Percentiles rank a stretch among this genome's conserved stretches.
Conservation (phyloP, 306 rosid species). For the Boehmeria nivea region DNA sequence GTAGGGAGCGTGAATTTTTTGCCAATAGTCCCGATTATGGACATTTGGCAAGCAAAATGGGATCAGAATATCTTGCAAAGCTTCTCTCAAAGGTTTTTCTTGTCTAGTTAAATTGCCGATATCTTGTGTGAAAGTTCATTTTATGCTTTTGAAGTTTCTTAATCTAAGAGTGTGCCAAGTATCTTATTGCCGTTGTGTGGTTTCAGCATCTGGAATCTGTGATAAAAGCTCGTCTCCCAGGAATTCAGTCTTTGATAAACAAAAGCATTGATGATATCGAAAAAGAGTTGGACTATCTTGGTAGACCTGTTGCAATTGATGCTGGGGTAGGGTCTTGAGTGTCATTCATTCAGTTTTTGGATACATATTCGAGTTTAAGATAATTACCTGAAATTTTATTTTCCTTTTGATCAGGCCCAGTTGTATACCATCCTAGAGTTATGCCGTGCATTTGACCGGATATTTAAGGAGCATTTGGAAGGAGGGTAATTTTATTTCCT, state of each 20-base stretch:
- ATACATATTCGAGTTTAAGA: neutral
- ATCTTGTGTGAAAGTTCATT: neutral
- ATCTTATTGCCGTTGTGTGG: slow-evolving; percentile 1
- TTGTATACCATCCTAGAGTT: slow-evolving; percentile 45
- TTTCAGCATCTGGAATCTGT: slow-evolving; percentile 49
- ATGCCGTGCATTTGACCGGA: slow-evolving; percentile 42
- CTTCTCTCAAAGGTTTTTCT: slow-evolving; percentile 42
- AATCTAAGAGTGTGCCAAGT: neutral
- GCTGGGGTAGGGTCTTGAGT: slow-evolving; percentile 31
- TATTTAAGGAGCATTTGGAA: slow-evolving; percentile 49
- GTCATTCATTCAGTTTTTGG: neutral
- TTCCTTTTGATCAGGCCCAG: slow-evolving; percentile 32
- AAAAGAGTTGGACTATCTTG: slow-evolving; percentile 36
- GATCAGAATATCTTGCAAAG: slow-evolving; percentile 52
- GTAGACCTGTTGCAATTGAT: slow-evolving; percentile 43
- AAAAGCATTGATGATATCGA: slow-evolving; percentile 40
- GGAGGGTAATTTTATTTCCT: slow-evolving; percentile 31
- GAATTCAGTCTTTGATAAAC: slow-evolving; percentile 33
- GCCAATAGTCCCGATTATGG: slow-evolving; percentile 32
- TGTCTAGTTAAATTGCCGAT: neutral
- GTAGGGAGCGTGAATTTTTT: slow-evolving; percentile 42
- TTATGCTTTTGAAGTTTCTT: neutral
- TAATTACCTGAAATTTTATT: neutral
- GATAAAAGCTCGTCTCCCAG: slow-evolving; percentile 43
- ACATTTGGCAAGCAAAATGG: slow-evolving; percentile 42